These are phyloP conservation scores for Fraxinus quadrangulata DNA, from an alignment of 257 asterid genomes.

Conservation along the genomic window DNA sequence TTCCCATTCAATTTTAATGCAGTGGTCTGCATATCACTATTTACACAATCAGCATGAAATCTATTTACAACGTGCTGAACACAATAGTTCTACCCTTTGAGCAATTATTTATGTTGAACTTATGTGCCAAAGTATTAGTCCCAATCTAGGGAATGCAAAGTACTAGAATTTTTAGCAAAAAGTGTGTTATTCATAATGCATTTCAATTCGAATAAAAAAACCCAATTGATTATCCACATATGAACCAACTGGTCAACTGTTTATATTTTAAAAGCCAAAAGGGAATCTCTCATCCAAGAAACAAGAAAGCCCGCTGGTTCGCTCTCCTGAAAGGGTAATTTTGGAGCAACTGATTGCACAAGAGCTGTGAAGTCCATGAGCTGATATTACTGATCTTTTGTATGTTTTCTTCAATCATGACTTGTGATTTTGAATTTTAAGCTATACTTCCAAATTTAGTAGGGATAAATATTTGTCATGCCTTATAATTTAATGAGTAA, in stretches of 20 bases:
- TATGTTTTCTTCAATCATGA: background rate
- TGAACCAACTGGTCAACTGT: background rate
- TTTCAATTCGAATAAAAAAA: background rate
- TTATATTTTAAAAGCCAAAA: conserved; percentile 6
- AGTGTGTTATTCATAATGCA: background rate
- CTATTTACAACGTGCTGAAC: background rate
- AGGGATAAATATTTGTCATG: background rate
- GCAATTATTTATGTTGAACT: background rate
- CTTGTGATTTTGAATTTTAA: background rate
- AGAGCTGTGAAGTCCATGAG: background rate
- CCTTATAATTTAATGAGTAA: background rate
- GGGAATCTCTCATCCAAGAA: background rate
- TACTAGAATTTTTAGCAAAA: background rate
- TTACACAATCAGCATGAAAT: conserved; percentile 9
- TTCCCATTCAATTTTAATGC: conserved; percentile 1
- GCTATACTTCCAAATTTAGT: background rate
- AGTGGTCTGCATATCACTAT: conserved; percentile 18
- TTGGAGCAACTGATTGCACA: background rate
- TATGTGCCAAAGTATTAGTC: background rate
- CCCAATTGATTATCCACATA: conserved; percentile 12
- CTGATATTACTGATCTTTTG: background rate
- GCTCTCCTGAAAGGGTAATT: background rate
- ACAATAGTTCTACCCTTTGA: background rate
- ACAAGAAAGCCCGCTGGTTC: background rate
- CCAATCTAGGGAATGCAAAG: background rate